Evolutionary conservation across 179 eudicot species (phyloP).

Genomic region (Camellia oleifera): DNA sequence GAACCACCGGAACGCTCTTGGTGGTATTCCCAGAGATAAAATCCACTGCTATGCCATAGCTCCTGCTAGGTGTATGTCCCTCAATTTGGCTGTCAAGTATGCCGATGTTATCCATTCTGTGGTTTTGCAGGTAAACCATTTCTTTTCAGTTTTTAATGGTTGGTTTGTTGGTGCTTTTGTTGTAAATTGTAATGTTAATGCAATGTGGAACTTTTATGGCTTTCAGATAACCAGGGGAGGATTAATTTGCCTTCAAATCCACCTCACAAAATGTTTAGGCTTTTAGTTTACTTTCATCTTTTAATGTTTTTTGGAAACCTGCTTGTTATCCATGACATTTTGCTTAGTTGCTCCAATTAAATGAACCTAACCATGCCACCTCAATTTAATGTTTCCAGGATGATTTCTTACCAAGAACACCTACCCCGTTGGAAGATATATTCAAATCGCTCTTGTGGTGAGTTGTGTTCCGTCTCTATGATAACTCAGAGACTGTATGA

Average conservation of each 20-base stretch:
- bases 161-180: no score
- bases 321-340: not conserved
- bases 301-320: constrained; percentile 7
- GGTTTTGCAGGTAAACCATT: constrained; percentile 58
- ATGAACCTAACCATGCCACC: constrained; percentile 1
- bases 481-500: not conserved
- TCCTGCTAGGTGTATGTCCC: constrained; percentile 89
- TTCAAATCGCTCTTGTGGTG: constrained; percentile 73
- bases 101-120: constrained; percentile 86
- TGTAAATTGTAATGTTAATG: not conserved
- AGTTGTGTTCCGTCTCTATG: not conserved
- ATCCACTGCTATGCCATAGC: constrained; percentile 70
- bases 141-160: not conserved
- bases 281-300: not conserved
- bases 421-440: constrained; percentile 91
- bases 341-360: not conserved
- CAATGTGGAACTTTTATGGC: not conserved
- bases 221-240: not conserved
- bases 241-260: not conserved
- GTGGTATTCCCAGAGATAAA: constrained; percentile 60
- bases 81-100: constrained; percentile 90
- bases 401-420: constrained; percentile 91
- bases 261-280: not conserved
- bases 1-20: constrained; percentile 58
- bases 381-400: constrained; percentile 47